phyloP scores from a whole-genome alignment of 768 basidiomycete genomes.

The Tephrocybe sp. region DNA sequence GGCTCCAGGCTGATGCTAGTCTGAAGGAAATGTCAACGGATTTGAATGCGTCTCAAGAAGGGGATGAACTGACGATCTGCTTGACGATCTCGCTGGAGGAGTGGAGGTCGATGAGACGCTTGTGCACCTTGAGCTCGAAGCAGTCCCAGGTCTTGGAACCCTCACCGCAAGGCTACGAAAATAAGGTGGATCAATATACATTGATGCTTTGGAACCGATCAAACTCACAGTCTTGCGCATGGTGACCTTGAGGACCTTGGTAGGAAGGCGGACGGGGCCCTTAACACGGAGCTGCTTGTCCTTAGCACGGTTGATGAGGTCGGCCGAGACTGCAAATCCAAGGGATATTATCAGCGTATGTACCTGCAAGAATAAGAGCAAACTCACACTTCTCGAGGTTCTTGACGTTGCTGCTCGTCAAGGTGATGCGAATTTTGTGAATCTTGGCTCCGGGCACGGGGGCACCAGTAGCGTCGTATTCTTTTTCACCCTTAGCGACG shows the following conservation, averaged over 20 bases:
- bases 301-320: conserved; percentile 98
- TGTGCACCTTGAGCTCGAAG: conserved; percentile 99
- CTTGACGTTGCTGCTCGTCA: conserved; percentile 96
- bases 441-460: conserved; percentile 84
- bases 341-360: not conserved
- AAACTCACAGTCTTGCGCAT: conserved; percentile 93
- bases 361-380: not conserved
- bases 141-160: conserved; percentile 99
- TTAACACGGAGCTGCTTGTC: conserved; percentile 99
- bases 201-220: not conserved
- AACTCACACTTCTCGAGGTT: conserved; percentile 95
- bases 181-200: not conserved
- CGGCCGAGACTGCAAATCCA: conserved; percentile 70
- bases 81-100: conserved; percentile 99
- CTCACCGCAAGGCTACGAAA: conserved; percentile 93
- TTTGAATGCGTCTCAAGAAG: not conserved
- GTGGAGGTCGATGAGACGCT: conserved; percentile 98
- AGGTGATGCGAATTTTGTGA: conserved; percentile 99
- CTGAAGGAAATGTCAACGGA: conserved; percentile 38
- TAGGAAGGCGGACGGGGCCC: conserved; percentile 97
- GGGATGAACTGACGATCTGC: conserved; percentile 79
- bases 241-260: conserved; percentile 98
- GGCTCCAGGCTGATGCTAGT: conserved; percentile 98
- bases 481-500: conserved; percentile 98
- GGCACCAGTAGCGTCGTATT: conserved; percentile 92